Percentiles rank a stretch among this genome's conserved stretches.
Evolutionary conservation across 2,329 filamentous ascomycete genomes (phyloP).

Genomic region (Monosporascus sp.): DNA sequence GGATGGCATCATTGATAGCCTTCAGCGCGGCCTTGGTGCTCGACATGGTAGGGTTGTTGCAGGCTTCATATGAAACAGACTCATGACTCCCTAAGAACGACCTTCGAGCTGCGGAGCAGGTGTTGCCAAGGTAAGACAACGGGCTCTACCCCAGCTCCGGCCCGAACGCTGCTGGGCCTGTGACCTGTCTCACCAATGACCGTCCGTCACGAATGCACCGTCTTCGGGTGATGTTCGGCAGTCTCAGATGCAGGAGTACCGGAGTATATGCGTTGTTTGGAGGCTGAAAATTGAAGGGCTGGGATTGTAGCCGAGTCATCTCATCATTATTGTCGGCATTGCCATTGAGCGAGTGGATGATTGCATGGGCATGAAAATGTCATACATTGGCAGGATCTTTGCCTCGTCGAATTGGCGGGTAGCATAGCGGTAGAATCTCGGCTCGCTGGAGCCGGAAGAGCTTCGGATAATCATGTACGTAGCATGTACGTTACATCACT

Average conservation of each 20-base stretch:
- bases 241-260: neutral
- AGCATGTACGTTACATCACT: too few relatives aligned
- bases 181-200: too few relatives aligned
- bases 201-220: neutral
- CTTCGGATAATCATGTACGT: neutral
- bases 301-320: neutral
- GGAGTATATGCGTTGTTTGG: neutral
- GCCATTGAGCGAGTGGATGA: neutral
- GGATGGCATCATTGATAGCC: slow-evolving; percentile 71
- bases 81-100: neutral
- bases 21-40: slow-evolving; percentile 71
- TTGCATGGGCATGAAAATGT: neutral
- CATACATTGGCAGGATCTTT: neutral
- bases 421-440: too few relatives aligned
- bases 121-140: neutral
- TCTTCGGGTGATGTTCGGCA: neutral
- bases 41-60: slow-evolving; percentile 36
- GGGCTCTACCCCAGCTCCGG: neutral
- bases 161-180: too few relatives aligned
- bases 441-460: neutral
- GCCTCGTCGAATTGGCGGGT: neutral
- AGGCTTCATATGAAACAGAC: neutral
- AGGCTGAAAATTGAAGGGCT: neutral
- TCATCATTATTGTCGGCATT: neutral
- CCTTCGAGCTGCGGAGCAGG: neutral